Evolutionary conservation across 768 basidiomycete species (phyloP).

Genomic region (Leccinum ochraceum): DNA sequence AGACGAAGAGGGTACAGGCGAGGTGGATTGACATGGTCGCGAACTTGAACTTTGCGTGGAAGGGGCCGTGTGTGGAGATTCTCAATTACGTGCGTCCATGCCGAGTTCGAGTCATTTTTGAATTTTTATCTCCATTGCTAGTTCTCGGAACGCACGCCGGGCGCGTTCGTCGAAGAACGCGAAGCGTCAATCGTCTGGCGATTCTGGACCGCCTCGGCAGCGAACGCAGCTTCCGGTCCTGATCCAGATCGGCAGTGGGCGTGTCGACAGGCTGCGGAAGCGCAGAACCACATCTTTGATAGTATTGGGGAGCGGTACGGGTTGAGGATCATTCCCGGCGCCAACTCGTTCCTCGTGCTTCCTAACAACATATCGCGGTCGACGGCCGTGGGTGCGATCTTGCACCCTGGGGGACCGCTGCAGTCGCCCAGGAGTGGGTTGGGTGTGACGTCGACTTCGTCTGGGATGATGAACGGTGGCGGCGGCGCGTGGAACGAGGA

Average conservation of each 20-base stretch:
- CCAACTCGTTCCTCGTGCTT: conserved; percentile 78
- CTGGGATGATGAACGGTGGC: conserved; percentile 30
- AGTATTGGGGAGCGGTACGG: conserved; percentile 83
- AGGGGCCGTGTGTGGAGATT: conserved; percentile 77
- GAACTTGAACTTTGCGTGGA: conserved; percentile 81
- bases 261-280: conserved; percentile 82
- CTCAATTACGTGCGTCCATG: conserved; percentile 70
- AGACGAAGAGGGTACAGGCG: conserved; percentile 32
- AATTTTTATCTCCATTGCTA: conserved; percentile 27
- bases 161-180: conserved; percentile 81
- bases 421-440: conserved; percentile 35
- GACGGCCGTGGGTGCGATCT: conserved; percentile 79
- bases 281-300: conserved; percentile 91
- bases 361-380: conserved; percentile 83
- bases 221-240: conserved; percentile 31
- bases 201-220: conserved; percentile 63
- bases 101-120: background rate
- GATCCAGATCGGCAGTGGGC: conserved; percentile 75
- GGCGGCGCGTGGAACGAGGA: background rate
- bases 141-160: conserved; percentile 90
- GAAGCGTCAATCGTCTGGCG: conserved; percentile 84
- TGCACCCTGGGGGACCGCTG: conserved; percentile 60
- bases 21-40: conserved; percentile 80
- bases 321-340: conserved; percentile 78
- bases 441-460: conserved; percentile 28